These are phyloP conservation scores for Termitomyces sp. DNA, from an alignment of 768 basidiomycete genomes.

Conservation along the genomic window DNA sequence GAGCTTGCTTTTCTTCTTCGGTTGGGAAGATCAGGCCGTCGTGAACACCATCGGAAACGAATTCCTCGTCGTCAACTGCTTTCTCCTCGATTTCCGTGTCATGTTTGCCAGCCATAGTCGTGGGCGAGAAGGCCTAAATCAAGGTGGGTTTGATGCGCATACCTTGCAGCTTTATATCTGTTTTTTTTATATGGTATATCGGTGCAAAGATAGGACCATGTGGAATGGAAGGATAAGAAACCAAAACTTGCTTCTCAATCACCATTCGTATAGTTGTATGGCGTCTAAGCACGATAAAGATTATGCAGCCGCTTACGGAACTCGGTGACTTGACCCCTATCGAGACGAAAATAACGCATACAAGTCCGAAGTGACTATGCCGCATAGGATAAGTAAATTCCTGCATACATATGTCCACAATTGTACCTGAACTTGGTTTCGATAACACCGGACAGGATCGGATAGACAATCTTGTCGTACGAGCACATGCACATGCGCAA, in stretches of 20 bases:
- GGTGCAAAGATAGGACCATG: background rate
- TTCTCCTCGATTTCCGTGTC: background rate
- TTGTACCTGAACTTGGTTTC: no score
- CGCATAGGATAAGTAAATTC: no score
- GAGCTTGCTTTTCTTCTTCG: conserved; percentile 52
- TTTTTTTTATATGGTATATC: background rate
- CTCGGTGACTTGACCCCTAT: background rate
- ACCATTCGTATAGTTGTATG: background rate
- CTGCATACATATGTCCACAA: no score
- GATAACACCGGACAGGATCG: background rate
- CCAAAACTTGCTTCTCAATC: no score
- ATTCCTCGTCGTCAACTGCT: background rate
- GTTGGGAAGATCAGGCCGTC: conserved; percentile 63
- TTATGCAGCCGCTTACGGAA: background rate
- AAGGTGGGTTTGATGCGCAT: background rate
- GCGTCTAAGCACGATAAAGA: background rate
- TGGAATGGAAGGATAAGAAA: background rate
- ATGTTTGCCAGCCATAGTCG: background rate
- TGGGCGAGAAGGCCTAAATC: background rate
- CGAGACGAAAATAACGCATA: background rate
- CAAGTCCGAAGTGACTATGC: no score
- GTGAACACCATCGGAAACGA: conserved; percentile 24
- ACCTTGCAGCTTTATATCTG: background rate
- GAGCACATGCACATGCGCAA: background rate
- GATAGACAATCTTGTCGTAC: background rate